A percentile compares a stretch with the other conserved stretches of the same genome.
These are phyloP conservation scores for Harringtonia lauricola DNA, from an alignment of 2,329 filamentous ascomycete genomes.

Conservation along the genomic window DNA sequence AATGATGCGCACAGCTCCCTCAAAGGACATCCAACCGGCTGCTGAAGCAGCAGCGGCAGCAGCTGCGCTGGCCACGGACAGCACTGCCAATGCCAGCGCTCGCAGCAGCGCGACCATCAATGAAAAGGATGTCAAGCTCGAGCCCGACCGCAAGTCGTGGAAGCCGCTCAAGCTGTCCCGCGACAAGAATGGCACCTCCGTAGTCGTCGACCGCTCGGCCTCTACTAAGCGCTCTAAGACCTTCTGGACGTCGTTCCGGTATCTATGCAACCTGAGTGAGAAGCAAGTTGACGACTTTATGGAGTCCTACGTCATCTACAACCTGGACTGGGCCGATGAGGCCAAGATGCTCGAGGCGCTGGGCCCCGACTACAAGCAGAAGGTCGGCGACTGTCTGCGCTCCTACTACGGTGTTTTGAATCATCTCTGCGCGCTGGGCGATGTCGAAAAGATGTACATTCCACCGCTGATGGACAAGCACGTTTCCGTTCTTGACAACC, in stretches of 20 bases:
- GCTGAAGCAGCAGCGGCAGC: background rate
- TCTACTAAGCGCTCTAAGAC: conserved; percentile 37
- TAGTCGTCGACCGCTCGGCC: conserved; percentile 29
- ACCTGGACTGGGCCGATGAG: conserved; percentile 42
- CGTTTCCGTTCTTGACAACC: conserved; percentile 37
- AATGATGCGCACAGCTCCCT: conserved; percentile 2
- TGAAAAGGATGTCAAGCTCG: conserved; percentile 17
- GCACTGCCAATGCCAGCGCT: conserved; percentile 14
- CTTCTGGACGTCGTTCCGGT: conserved; percentile 37
- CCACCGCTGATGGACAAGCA: conserved; percentile 40
- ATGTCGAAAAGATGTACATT: conserved; percentile 49
- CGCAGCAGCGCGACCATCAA: conserved; percentile 22
- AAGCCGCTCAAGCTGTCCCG: conserved; percentile 4
- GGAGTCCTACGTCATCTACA: conserved; percentile 45
- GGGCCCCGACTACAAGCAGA: conserved; percentile 36
- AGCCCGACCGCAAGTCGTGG: conserved; percentile 8
- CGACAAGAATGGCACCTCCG: conserved; percentile 4
- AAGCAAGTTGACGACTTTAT: conserved; percentile 44
- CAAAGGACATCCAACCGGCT: background rate
- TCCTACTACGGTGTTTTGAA: conserved; percentile 43
- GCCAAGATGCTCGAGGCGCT: conserved; percentile 33
- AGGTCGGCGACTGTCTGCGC: conserved; percentile 38
- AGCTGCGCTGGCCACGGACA: background rate
- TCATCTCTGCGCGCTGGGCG: conserved; percentile 41
- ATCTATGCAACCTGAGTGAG: conserved; percentile 34